Base-by-base conservation (phyloP, 2,329 filamentous ascomycete genomes). In the Penicillium psychrosexuale region DNA sequence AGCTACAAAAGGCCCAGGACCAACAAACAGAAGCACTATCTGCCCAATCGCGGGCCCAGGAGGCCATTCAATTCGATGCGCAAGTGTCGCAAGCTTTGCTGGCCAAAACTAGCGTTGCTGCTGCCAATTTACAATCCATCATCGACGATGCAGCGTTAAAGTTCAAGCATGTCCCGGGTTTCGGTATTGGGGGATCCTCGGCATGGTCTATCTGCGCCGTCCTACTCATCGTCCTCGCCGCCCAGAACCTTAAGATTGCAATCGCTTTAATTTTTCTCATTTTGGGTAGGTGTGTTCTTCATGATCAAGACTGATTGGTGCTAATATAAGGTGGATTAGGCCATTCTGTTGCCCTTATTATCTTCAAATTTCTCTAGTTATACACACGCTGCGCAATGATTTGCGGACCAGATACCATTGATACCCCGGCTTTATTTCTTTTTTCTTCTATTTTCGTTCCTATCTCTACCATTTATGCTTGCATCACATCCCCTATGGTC, bases 1-100 rank as follows among this genome's bases (percentile, higher is more conserved):
- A 63, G 15, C 51, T 78, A 11, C 69, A 69, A 22, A 61, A 63
- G 49, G 58, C 63, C 6, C 74, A 78, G 36, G 27, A 56, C n/a
- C 57, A 66, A 24, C 74, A 78, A 44, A 66, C 66, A 8, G 63
- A 73, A 49, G 55, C 63, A 0, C 49, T 71, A 1, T 46, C 61
- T 24, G 61, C 63, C 13, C 69, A 72, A 11, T 63, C 60, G 4
- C 57, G 57, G 33, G 45, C 64, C 2, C 70, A 72, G 43, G 60
- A 71, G 33, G 59, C 58, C 8, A 46, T 73, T 5, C 59, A 67
- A 36, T 58, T 46, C 1, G 65, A 66, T 22, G 58, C 67, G 9
- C 63, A 64, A 40, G 56, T 72, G 7, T 69, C 66, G 0, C 64
- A 71, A 42, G 62, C 67, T n/a, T 56, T 74, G 28, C 50, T 74